phyloP scores from a whole-genome alignment of 2,329 filamentous ascomycete species.

The Mycogone perniciosa region DNA sequence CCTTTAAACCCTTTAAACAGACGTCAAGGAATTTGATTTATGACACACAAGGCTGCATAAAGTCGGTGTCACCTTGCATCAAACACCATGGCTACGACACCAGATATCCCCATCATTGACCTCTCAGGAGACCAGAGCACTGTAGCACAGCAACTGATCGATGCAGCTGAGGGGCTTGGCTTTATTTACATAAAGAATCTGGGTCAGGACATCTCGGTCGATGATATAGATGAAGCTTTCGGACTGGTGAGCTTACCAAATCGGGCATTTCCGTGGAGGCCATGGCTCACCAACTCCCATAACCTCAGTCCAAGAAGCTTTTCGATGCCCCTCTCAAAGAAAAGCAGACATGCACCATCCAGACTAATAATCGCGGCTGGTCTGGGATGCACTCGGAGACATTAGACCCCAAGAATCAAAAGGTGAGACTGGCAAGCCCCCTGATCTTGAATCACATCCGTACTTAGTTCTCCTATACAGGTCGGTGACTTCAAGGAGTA shows the following conservation, averaged over 20 bases:
- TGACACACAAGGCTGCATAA: not conserved
- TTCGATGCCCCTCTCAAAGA: slow-evolving; percentile 64
- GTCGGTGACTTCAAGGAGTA: slow-evolving; percentile 86
- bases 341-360: slow-evolving; percentile 69
- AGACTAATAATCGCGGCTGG: slow-evolving; percentile 82
- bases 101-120: slow-evolving; percentile 74
- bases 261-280: not conserved
- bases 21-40: too few species aligned
- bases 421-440: slow-evolving; percentile 40
- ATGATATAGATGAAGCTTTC: slow-evolving; percentile 67
- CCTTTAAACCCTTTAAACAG: too few species aligned
- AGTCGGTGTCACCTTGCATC: not conserved
- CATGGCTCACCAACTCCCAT: not conserved
- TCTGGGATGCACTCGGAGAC: slow-evolving; percentile 81
- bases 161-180: slow-evolving; percentile 74
- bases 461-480: slow-evolving; percentile 31
- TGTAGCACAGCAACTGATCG: slow-evolving; percentile 63
- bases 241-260: slow-evolving; percentile 50
- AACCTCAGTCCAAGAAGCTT: slow-evolving; percentile 56
- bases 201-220: slow-evolving; percentile 58
- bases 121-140: slow-evolving; percentile 53
- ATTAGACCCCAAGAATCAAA: slow-evolving; percentile 75
- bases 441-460: not conserved
- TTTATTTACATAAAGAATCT: slow-evolving; percentile 85
- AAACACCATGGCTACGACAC: slow-evolving; percentile 22